Conservation (phyloP, 768 basidiomycete species). For the Stropharia rugosoannulata region DNA sequence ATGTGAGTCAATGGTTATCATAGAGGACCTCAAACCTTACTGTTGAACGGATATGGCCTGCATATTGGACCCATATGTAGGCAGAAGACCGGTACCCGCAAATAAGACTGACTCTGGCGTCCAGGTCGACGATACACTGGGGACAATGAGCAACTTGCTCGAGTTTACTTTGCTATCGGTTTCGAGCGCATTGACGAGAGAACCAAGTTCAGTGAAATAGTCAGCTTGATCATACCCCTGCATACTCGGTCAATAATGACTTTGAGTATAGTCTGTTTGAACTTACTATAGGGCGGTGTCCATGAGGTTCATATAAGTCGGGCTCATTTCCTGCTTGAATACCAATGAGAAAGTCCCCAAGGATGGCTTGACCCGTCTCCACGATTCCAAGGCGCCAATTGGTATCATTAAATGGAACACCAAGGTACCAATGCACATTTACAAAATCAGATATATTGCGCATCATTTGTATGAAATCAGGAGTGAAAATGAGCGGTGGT, state of each 20-base stretch:
- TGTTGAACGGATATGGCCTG: slow-evolving; percentile 54
- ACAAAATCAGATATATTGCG: slow-evolving; percentile 59
- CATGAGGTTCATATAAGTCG: slow-evolving; percentile 46
- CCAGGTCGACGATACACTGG: slow-evolving; percentile 50
- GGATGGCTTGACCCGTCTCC: slow-evolving; percentile 59
- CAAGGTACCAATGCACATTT: slow-evolving; percentile 67
- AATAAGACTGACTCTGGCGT: slow-evolving; percentile 51
- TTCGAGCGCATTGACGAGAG: slow-evolving; percentile 42
- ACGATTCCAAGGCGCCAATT: slow-evolving; percentile 57
- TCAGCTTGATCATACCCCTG: slow-evolving; percentile 38
- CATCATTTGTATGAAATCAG: slow-evolving; percentile 67
- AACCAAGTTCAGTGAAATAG: slow-evolving; percentile 58
- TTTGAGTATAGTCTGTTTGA: too few species aligned
- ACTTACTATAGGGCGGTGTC: slow-evolving; percentile 33
- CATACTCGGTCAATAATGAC: background rate
- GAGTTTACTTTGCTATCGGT: slow-evolving; percentile 33
- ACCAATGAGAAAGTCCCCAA: slow-evolving; percentile 67
- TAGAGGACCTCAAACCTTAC: slow-evolving; percentile 27
- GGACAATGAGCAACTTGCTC: slow-evolving; percentile 57
- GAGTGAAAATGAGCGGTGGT: slow-evolving; percentile 62
- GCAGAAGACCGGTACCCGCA: slow-evolving; percentile 46
- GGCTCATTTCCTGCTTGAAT: slow-evolving; percentile 75
- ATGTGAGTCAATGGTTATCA: background rate
- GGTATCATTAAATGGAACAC: slow-evolving; percentile 68
- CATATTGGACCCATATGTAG: slow-evolving; percentile 38